Evolutionary conservation across 306 rosid genomes (phyloP).

Genomic region (Malus sylvestris): DNA sequence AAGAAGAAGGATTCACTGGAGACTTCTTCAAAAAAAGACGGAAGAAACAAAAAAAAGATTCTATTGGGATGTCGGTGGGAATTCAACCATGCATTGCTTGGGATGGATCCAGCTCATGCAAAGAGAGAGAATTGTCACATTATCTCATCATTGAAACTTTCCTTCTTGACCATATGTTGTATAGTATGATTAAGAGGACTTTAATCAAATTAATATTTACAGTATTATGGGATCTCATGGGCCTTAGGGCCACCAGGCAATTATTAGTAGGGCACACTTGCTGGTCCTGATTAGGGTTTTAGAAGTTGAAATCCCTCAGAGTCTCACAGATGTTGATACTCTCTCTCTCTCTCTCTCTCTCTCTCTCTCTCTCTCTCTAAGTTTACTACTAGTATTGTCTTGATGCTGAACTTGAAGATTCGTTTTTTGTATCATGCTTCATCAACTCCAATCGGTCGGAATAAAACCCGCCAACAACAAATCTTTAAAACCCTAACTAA

Average conservation of each 20-base stretch:
- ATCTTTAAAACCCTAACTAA: constrained; percentile 24
- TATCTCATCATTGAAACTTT: no score
- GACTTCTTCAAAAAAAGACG: no score
- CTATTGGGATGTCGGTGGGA: no score
- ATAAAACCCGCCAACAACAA: constrained; percentile 51
- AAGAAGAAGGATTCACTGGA: no score
- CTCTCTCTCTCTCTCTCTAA: background rate
- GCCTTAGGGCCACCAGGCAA: constrained; percentile 29
- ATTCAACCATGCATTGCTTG: no score
- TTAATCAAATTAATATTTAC: constrained; percentile 15
- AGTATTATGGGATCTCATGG: constrained; percentile 40
- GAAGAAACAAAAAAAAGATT: no score
- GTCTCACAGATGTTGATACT: background rate
- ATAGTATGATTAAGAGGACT: constrained; percentile 14
- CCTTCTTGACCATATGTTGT: background rate
- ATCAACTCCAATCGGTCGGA: constrained; percentile 60
- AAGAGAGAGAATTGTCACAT: no score
- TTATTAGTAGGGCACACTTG: constrained; percentile 52
- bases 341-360: background rate
- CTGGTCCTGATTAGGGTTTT: constrained; percentile 48
- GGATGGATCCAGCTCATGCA: no score
- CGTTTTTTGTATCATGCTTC: constrained; percentile 25
- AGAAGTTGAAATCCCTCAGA: constrained; percentile 1
- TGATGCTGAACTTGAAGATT: constrained; percentile 27
- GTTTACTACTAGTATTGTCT: constrained; percentile 13